Conservation (phyloP, 1,139 yeast genomes). For the Saccharomyces hybrid region DNA sequence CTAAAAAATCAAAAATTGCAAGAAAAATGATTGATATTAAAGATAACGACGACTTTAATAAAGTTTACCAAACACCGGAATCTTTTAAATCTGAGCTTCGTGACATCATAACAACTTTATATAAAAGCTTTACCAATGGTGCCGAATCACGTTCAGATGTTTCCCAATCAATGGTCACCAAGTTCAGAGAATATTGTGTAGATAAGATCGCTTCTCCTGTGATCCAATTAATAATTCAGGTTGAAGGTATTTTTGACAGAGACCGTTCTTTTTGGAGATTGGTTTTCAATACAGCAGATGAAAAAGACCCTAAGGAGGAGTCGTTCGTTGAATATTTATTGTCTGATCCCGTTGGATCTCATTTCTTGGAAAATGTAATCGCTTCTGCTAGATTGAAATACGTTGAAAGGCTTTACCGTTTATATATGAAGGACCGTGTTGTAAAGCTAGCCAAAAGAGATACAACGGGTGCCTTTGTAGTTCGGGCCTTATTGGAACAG, state of each 20-base stretch:
- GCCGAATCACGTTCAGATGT: constrained; percentile 27
- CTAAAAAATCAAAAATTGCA: constrained; percentile 82
- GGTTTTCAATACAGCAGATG: constrained; percentile 38
- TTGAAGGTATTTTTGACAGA: constrained; percentile 74
- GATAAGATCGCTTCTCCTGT: constrained; percentile 85
- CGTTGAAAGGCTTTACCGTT: constrained; percentile 59
- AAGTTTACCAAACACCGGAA: constrained; percentile 63
- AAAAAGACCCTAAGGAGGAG: constrained; percentile 57
- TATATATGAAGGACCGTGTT: constrained; percentile 69
- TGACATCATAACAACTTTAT: constrained; percentile 37
- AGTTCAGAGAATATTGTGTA: constrained; percentile 65
- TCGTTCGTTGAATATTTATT: constrained; percentile 77
- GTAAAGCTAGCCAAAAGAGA: constrained; percentile 69
- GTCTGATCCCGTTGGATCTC: constrained; percentile 86
- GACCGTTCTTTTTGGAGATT: constrained; percentile 62
- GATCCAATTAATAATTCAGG: constrained; percentile 65
- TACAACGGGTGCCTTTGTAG: constrained; percentile 74
- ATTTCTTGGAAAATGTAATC: constrained; percentile 69
- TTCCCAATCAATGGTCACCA: constrained; percentile 30
- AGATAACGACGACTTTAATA: constrained; percentile 62
- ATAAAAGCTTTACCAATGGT: constrained; percentile 36
- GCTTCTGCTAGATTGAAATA: constrained; percentile 59
- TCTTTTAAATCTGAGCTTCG: constrained; percentile 60
- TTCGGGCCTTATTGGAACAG: constrained; percentile 59
- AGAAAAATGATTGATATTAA: constrained; percentile 87